phyloP scores from a whole-genome alignment of 2,329 filamentous ascomycete genomes.

The Fusarium musae region DNA sequence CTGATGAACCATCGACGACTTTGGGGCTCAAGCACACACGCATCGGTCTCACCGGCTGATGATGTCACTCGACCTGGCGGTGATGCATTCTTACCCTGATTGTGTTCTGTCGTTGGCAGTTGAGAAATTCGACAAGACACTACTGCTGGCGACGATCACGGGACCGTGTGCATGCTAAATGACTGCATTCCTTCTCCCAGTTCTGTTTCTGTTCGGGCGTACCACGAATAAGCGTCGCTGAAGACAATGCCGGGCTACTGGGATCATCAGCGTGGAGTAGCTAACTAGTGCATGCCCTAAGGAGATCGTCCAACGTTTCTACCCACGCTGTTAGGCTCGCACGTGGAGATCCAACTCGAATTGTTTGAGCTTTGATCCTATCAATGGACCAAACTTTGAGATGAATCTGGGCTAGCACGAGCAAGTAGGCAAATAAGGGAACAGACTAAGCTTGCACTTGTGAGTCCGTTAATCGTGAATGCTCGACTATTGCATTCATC shows the following conservation, averaged over 20 bases:
- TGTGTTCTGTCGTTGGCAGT: conserved; percentile 24
- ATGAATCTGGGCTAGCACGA: conserved; percentile 4
- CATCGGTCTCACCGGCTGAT: conserved; percentile 31
- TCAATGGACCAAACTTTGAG: neutral
- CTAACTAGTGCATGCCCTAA: conserved; percentile 30
- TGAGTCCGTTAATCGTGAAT: conserved; percentile 3
- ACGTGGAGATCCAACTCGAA: conserved; percentile 32
- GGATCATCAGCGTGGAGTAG: conserved; percentile 25
- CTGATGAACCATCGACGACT: conserved; percentile 14
- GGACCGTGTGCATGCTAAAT: conserved; percentile 25
- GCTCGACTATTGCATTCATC: neutral
- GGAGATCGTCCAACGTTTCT: conserved; percentile 29
- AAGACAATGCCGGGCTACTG: conserved; percentile 21
- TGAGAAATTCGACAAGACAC: conserved; percentile 11
- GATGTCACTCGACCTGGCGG: conserved; percentile 37
- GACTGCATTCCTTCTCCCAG: conserved; percentile 27
- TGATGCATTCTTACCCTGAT: conserved; percentile 23
- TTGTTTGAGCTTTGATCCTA: conserved; percentile 20
- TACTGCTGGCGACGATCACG: conserved; percentile 29
- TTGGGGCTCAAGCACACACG: conserved; percentile 33
- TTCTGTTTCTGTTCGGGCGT: conserved; percentile 4
- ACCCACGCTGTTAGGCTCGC: conserved; percentile 31
- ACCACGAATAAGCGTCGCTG: conserved; percentile 16
- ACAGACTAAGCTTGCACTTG: conserved; percentile 1
- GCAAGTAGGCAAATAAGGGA: conserved; percentile 8